phyloP scores from a whole-genome alignment of 2,329 filamentous ascomycete genomes.

The Penicillium glabrum region DNA sequence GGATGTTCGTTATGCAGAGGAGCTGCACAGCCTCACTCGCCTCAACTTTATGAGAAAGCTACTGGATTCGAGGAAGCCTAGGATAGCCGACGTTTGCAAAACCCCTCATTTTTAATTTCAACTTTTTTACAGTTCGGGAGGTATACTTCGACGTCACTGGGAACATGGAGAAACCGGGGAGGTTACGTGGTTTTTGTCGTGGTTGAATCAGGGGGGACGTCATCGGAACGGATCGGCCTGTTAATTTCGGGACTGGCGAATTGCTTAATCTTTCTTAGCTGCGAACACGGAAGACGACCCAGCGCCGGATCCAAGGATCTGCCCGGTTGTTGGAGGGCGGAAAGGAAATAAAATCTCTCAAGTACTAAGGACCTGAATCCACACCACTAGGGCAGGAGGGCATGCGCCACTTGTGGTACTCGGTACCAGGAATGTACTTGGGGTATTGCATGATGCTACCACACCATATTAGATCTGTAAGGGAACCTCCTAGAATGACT shows the following conservation, averaged over 20 bases:
- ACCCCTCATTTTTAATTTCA: not conserved
- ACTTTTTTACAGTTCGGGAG: not conserved
- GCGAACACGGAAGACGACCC: constrained; percentile 23
- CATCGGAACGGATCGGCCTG: constrained; percentile 13
- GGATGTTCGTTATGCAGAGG: constrained; percentile 7
- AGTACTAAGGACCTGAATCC: not conserved
- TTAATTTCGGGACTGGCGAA: constrained; percentile 9
- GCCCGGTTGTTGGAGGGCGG: not conserved
- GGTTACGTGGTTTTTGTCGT: not conserved
- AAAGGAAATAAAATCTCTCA: not conserved
- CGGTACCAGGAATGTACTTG: constrained; percentile 2
- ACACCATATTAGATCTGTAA: not conserved
- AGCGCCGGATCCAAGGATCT: constrained; percentile 24
- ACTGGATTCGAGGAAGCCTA: not conserved
- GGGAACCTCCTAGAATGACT: not conserved
- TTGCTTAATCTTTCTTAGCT: constrained; percentile 19
- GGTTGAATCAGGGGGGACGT: constrained; percentile 9
- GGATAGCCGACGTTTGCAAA: not conserved
- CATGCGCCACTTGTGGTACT: constrained; percentile 7
- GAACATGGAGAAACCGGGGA: not conserved
- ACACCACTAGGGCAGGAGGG: constrained; percentile 4
- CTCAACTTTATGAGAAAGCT: not conserved
- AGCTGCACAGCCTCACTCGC: constrained; percentile 32
- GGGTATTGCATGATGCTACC: constrained; percentile 1
- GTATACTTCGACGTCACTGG: constrained; percentile 16